Evolutionary conservation across 805 yeast genomes (phyloP), one percentile per base, ranked within the genome.

Genomic region (Saturnispora sanitii): DNA sequence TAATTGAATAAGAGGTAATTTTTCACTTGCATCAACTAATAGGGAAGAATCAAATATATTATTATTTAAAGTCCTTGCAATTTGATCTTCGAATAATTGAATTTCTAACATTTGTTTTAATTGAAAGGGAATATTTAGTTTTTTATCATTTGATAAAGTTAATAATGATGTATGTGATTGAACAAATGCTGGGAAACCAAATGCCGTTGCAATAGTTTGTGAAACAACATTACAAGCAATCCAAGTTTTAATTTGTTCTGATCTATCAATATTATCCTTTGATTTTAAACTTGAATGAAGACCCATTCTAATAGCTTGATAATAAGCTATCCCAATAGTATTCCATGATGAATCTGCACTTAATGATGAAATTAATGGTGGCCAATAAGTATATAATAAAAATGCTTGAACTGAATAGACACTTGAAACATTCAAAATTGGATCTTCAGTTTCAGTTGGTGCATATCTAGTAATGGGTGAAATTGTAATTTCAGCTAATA

Each of bases 261-360:
- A 12, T 27, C 30, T 27, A n/a, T 27, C 30, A 6, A 7, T 6
- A 6, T 16, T 16, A 6, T 27, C 30, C n/a, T 27, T 27, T 12
- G 30, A 27, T 27, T 6, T 27, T n/a, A 27, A 27, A n/a, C 87
- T 92, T 18, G 87, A 72, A 54, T 92, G 95, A 21, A 92, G 66
- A 0, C 98, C 97, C 13, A 90, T 82, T 41, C 96, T 66, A 26
- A 88, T 81, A 0, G 96, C 97, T 55, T 86, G 95, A 60, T 84
- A 85, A 51, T 87, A 68, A 4, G 97, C 97, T 35, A 85, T 79
- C 0, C 96, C 97, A 18, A 86, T 80, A 1, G 96, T 85, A 56
- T 83, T 85, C 95, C 96, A 90, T 4, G 95, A 82, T 6, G 95
- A 82, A 56, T 92, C 97, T 0, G 97, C 95, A 59, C 94, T 83